Conservation (phyloP, 23 red algal species). For the Gracilariopsis chorda region DNA sequence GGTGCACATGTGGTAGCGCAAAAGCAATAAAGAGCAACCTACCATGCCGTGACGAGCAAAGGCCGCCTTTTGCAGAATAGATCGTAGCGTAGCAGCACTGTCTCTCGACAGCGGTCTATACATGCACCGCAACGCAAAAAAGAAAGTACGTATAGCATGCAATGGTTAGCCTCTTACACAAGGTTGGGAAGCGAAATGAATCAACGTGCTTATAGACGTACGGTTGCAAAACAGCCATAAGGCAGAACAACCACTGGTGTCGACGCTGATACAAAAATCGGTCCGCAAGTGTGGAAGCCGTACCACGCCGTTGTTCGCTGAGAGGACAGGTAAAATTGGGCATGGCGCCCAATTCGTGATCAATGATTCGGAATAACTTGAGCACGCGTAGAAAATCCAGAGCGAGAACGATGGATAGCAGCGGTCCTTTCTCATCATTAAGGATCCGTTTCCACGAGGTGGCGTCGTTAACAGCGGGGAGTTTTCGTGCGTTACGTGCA, state of each 20-base stretch:
- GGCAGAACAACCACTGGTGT: slow-evolving; percentile 6
- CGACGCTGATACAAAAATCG: background rate
- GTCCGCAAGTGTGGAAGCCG: background rate
- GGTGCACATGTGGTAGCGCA: too few relatives aligned
- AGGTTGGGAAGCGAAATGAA: background rate
- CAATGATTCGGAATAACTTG: background rate
- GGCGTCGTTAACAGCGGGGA: background rate
- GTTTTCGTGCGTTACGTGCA: background rate
- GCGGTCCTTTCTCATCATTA: background rate
- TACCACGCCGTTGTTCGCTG: background rate
- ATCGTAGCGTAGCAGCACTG: slow-evolving; percentile 10
- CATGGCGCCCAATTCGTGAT: background rate
- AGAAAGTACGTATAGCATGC: background rate
- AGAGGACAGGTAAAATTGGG: background rate
- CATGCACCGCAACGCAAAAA: background rate
- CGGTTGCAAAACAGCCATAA: slow-evolving; percentile 21
- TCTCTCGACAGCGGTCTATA: slow-evolving; percentile 12
- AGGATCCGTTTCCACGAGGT: background rate
- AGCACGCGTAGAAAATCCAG: slow-evolving; percentile 22
- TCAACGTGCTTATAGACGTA: background rate
- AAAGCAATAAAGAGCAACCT: slow-evolving; percentile 2
- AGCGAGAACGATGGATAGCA: background rate
- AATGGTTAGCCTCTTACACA: too few relatives aligned
- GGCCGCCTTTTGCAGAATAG: slow-evolving; percentile 38
- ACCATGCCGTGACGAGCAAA: slow-evolving; percentile 11